phyloP scores from a whole-genome alignment of 495 filamentous ascomycete species.

The Apiosordaria backusii region DNA sequence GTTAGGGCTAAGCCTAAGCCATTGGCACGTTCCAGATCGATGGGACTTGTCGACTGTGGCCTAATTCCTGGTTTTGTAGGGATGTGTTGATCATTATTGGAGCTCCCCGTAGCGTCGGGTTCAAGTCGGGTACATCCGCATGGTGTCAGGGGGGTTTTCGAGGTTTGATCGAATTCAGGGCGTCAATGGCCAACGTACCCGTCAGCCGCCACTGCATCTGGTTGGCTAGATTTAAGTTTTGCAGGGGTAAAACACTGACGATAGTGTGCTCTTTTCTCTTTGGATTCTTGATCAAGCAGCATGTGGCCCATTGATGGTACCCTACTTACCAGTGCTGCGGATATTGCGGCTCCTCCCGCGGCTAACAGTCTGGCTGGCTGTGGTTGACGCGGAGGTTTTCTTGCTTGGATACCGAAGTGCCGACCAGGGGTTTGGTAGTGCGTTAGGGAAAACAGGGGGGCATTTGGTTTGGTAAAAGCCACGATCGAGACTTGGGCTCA shows the following conservation, averaged over 20 bases:
- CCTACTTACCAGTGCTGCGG: background rate
- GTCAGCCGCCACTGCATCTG: background rate
- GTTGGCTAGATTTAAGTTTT: background rate
- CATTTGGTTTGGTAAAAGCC: background rate
- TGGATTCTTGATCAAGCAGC: background rate
- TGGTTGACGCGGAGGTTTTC: background rate
- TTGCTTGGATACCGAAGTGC: background rate
- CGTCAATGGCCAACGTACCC: background rate
- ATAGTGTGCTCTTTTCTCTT: background rate
- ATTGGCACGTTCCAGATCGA: background rate
- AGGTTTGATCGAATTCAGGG: background rate
- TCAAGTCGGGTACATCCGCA: constrained; percentile 8
- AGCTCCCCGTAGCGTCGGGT: background rate
- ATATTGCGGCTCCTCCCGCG: constrained; percentile 5
- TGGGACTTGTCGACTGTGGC: background rate
- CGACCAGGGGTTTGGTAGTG: background rate
- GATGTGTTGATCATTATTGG: background rate
- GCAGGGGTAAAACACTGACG: background rate
- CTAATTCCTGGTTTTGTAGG: background rate
- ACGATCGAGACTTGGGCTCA: background rate
- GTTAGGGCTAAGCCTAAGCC: background rate
- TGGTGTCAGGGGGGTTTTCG: background rate
- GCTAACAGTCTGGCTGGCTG: background rate
- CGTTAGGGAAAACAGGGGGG: background rate
- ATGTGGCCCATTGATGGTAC: background rate